Evolutionary conservation across 2,329 filamentous ascomycete genomes (phyloP).

Genomic region (Venturia nashicola): DNA sequence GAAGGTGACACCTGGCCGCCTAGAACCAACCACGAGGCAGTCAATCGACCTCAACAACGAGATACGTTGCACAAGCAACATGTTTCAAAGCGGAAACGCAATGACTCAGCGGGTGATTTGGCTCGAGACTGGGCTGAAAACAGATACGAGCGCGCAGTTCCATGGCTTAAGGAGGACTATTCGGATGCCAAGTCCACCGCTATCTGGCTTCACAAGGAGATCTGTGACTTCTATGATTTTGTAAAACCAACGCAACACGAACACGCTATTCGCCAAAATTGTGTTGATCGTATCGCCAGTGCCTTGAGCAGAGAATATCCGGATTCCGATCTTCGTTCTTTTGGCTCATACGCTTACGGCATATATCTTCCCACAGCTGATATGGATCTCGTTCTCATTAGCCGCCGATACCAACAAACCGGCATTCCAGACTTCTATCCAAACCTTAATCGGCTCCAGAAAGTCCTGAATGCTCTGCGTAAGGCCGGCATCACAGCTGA

Average conservation of each 20-base stretch:
- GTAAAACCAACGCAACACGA: constrained; percentile 70
- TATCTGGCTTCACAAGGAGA: constrained; percentile 71
- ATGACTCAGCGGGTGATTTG: constrained; percentile 4
- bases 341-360: constrained; percentile 90
- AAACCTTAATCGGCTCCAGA: constrained; percentile 29
- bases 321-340: constrained; percentile 55
- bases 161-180: constrained; percentile 5
- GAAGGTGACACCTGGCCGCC: neutral
- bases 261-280: constrained; percentile 55
- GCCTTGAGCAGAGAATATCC: constrained; percentile 46
- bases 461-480: neutral
- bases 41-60: neutral
- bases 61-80: neutral
- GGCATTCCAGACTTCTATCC: neutral
- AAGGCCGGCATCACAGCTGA: neutral
- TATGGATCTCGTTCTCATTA: constrained; percentile 83
- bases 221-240: constrained; percentile 78
- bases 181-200: neutral
- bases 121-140: neutral
- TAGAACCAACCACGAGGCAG: neutral
- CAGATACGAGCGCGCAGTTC: neutral
- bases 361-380: constrained; percentile 67
- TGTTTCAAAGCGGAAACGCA: constrained; percentile 8
- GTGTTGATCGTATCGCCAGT: constrained; percentile 56
- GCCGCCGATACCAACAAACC: constrained; percentile 18